A percentile compares a stretch with the other conserved stretches of the same genome.
Evolutionary conservation across 2,329 filamentous ascomycete genomes (phyloP).

Genomic region (Lanzia echinophila): DNA sequence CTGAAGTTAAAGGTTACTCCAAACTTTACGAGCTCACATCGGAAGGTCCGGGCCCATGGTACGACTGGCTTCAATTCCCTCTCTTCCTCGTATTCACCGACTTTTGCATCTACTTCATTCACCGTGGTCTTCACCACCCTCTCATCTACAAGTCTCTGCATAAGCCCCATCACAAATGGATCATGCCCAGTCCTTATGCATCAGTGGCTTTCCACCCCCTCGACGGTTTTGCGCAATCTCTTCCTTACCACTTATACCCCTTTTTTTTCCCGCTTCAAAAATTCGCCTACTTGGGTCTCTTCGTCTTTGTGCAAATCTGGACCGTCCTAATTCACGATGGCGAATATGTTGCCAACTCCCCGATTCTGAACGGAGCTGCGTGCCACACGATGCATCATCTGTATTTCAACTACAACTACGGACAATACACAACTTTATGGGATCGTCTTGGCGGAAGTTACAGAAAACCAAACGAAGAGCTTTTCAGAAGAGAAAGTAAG

Average conservation of each 20-base stretch:
- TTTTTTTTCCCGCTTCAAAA: slow-evolving; percentile 92
- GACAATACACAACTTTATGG: slow-evolving; percentile 90
- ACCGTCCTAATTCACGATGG: slow-evolving; percentile 94
- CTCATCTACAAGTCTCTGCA: slow-evolving; percentile 79
- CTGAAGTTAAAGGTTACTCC: slow-evolving; percentile 76
- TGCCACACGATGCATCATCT: slow-evolving; percentile 91
- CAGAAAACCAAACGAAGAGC: slow-evolving; percentile 74
- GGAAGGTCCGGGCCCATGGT: slow-evolving; percentile 70
- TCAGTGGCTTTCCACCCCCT: slow-evolving; percentile 92
- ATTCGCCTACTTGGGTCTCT: slow-evolving; percentile 76
- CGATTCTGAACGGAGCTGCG: slow-evolving; percentile 88
- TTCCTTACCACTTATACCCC: slow-evolving; percentile 90
- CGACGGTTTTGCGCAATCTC: slow-evolving; percentile 80
- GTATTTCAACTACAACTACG: slow-evolving; percentile 87
- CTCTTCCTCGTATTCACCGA: slow-evolving; percentile 86
- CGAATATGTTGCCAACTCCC: slow-evolving; percentile 85
- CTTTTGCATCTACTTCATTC: slow-evolving; percentile 85
- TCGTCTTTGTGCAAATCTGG: slow-evolving; percentile 94
- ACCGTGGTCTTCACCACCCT: slow-evolving; percentile 78
- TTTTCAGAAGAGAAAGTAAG: slow-evolving; percentile 80
- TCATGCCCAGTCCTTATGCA: slow-evolving; percentile 92
- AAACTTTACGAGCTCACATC: slow-evolving; percentile 78
- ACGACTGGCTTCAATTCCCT: slow-evolving; percentile 78
- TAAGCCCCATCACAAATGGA: slow-evolving; percentile 99
- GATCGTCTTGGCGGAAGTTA: slow-evolving; percentile 84